phyloP scores from a whole-genome alignment of 108 stramenopile genomes.

The Nitzschia sp. region DNA sequence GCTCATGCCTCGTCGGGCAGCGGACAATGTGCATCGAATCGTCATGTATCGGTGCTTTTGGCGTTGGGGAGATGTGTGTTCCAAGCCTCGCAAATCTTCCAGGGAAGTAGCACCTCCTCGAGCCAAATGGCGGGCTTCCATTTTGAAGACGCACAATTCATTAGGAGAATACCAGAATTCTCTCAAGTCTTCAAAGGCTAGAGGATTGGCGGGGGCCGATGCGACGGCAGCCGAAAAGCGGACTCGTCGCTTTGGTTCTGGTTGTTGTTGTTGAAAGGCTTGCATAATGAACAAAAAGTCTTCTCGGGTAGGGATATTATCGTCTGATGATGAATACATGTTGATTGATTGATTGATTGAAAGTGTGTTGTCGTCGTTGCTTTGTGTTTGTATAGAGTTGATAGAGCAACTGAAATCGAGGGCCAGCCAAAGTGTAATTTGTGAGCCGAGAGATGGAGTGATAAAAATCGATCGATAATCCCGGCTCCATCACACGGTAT shows the following conservation, averaged over 20 bases:
- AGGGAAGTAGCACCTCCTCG: neutral
- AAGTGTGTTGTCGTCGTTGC: neutral
- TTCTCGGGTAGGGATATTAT: constrained; percentile 1
- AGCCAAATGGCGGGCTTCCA: constrained; percentile 10
- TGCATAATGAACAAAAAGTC: constrained; percentile 5
- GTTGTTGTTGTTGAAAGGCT: neutral
- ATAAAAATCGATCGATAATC: too few species aligned
- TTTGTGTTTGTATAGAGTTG: neutral
- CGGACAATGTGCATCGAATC: constrained; percentile 22
- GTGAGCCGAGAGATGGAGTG: too few species aligned
- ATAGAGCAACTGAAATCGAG: too few species aligned
- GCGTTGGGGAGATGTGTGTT: constrained; percentile 6
- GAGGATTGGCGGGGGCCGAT: neutral
- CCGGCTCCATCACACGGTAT: too few species aligned
- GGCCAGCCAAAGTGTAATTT: too few species aligned
- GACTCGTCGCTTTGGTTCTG: neutral
- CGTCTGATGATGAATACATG: neutral
- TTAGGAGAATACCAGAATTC: constrained; percentile 12
- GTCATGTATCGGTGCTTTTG: constrained; percentile 18
- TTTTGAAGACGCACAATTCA: constrained; percentile 7
- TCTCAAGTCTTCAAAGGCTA: constrained; percentile 9
- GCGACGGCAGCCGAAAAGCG: constrained; percentile 7
- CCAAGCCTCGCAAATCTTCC: constrained; percentile 18
- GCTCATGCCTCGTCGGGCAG: constrained; percentile 4
- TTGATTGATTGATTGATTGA: neutral